phyloP scores from a whole-genome alignment of 257 asterid genomes.

The Dorcoceras hygrometricum region DNA sequence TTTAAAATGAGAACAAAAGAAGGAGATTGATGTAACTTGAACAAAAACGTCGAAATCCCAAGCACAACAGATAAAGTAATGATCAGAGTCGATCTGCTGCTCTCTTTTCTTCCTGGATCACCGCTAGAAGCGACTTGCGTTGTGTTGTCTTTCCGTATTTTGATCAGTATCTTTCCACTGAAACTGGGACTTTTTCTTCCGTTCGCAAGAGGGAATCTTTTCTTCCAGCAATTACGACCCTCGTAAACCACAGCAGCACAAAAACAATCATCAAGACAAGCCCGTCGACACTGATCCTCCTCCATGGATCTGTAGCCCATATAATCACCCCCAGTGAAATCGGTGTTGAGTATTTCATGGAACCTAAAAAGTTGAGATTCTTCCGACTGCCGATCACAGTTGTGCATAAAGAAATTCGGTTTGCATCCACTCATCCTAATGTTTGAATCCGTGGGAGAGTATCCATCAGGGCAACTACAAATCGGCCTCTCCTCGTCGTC shows the following conservation, averaged over 20 bases:
- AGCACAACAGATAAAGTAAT: neutral
- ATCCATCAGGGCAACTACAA: neutral
- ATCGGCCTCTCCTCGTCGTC: neutral
- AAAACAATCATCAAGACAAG: slow-evolving; percentile 40
- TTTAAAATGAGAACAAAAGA: neutral
- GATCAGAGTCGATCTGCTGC: neutral
- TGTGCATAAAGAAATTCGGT: neutral
- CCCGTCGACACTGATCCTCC: slow-evolving; percentile 22
- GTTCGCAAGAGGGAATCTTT: slow-evolving; percentile 42
- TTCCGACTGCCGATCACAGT: neutral
- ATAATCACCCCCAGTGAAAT: neutral
- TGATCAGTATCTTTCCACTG: neutral
- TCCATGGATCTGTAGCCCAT: neutral
- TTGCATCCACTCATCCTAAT: slow-evolving; percentile 6
- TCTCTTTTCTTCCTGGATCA: neutral
- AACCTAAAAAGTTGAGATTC: neutral
- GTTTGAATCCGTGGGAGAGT: neutral
- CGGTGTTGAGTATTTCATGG: neutral
- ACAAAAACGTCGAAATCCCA: neutral
- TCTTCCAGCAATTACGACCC: slow-evolving; percentile 33
- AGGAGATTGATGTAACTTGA: neutral
- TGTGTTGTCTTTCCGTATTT: too few species aligned
- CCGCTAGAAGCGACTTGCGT: neutral
- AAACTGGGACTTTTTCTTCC: slow-evolving; percentile 20
- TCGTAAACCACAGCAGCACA: slow-evolving; percentile 38